Base-by-base conservation (phyloP, 306 rosid genomes). In the Quillaja saponaria region DNA sequence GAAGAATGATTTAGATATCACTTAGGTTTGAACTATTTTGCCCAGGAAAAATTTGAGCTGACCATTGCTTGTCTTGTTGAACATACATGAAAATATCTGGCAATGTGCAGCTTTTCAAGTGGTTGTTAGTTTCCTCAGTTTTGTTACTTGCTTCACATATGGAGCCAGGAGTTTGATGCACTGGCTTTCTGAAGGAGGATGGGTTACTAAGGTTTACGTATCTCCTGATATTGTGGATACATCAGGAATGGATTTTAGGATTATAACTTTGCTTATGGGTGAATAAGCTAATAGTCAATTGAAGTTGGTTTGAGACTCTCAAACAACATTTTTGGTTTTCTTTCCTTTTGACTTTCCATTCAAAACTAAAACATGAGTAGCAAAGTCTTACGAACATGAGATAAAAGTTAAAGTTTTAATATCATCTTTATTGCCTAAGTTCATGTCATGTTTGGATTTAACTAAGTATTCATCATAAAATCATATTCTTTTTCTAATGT, bases 81-180 rank as follows among this genome's bases (percentile, higher is more conserved):
- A 25, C 52, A 13, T 65, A 42, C 13, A n/a, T 60, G 21, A 48
- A 28, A 34, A 67, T 62, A 55, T 71, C 31, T 25, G 15, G n/a
- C 46, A 41, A 37, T 34, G 63, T 54, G 31, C 31, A 25, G 4
- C 3, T 56, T 64, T 55, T 51, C 28, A 8, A 21, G 28, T 37
- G 15, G 40, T 66, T 48, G 39, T 33, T 37, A 47, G 40, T 38
- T 38, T 77, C 21, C 51, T 25, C 2, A 25, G 21, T 37, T 17
- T 17, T 55, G 55, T 61, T 66, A 61, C 50, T 65, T 71, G 64
- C 54, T 46, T 53, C 49, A 48, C 9, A 10, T 12, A 49, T 25
- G 31, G 31, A 25, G 31, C 31, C 4, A 25, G 31, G 31, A 25
- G 31, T 25, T 25, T 64, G 44, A 11, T 68, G 38, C 55, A 34